Conservation (phyloP, 1,284 basidiomycete species). For the Coniferiporia weirii region DNA sequence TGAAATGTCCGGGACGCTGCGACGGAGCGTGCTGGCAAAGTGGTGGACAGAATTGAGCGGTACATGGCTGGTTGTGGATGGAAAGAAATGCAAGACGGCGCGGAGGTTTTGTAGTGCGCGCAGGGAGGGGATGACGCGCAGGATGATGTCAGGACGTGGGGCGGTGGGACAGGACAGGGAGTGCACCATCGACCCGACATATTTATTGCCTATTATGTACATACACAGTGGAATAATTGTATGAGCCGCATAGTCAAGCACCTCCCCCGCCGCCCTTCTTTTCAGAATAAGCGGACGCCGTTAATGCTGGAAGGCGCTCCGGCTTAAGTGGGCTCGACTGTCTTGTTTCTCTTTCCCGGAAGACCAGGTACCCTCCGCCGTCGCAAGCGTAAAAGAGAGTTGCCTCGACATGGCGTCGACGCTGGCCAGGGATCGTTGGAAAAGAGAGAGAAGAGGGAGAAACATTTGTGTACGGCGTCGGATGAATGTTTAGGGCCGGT, state of each 20-base stretch:
- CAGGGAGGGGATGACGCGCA: neutral
- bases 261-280: slow-evolving; percentile 42
- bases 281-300: slow-evolving; percentile 31
- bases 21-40: slow-evolving; percentile 20
- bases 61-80: slow-evolving; percentile 21
- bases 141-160: neutral
- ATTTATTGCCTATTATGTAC: too few relatives aligned
- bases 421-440: slow-evolving; percentile 28
- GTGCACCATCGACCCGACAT: too few relatives aligned
- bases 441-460: slow-evolving; percentile 17
- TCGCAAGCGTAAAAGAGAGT: slow-evolving; percentile 36
- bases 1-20: slow-evolving; percentile 38
- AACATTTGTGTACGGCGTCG: slow-evolving; percentile 1
- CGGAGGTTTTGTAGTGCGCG: neutral
- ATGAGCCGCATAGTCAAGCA: slow-evolving; percentile 72
- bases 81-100: neutral
- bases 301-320: slow-evolving; percentile 54
- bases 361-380: slow-evolving; percentile 47
- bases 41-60: slow-evolving; percentile 22
- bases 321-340: slow-evolving; percentile 70
- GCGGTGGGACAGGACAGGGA: too few relatives aligned
- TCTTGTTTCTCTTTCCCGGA: slow-evolving; percentile 37
- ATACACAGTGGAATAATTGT: slow-evolving; percentile 32
- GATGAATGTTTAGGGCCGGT: slow-evolving; percentile 16
- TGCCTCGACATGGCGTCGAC: slow-evolving; percentile 35